Base-by-base conservation (phyloP, 768 basidiomycete species). In the Panaeolus cyanescens region DNA sequence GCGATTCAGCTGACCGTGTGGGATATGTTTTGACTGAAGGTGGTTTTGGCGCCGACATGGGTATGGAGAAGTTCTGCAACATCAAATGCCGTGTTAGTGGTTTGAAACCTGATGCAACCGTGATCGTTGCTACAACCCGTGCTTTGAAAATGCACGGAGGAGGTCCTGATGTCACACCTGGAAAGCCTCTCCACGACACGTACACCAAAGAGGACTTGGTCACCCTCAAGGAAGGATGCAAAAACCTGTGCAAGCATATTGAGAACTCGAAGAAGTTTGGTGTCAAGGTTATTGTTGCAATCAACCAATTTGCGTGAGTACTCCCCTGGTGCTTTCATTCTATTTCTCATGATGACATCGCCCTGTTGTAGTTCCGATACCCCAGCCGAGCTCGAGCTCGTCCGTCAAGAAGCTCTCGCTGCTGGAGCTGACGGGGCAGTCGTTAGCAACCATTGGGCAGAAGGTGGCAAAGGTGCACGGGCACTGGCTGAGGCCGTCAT, bases 131-230 rank as follows among this genome's bases (percentile, higher is more conserved):
- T 6, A 99, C 96, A 4, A 95, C 96, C 30, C 91, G 96, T 65
- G 96, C 96, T 20, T 80, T 99, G 63, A 99, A 99, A 84, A 99
- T 99, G 96, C 96, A 99, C 72, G 96, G 96, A 40, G 96, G 96
- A 62, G 97, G 92, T 61, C 96, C 96, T 5, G 95, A 97, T 25
- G 96, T 99, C 57, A 92, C 92, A 2, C 96, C 96, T 28, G 96
- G 96, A 55, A 98, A 97, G 74, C 85, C 96, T 22, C 84, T 99
- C 39, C 90, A 92, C 65, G 93, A 93, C 53, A 95, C 93, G 40
- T 99, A 99, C 75, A 93, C 92, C 62, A 90, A 91, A 72, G 96
- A 99, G 78, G 88, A 98, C 71, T 83, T 98, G 55, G 89, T 89
- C 61, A 92, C 87, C 10, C 87, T 99, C 58, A 88, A 88, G 74